Base-by-base conservation (phyloP, 164 flowering plant genomes). In the Litsea cubeba region DNA sequence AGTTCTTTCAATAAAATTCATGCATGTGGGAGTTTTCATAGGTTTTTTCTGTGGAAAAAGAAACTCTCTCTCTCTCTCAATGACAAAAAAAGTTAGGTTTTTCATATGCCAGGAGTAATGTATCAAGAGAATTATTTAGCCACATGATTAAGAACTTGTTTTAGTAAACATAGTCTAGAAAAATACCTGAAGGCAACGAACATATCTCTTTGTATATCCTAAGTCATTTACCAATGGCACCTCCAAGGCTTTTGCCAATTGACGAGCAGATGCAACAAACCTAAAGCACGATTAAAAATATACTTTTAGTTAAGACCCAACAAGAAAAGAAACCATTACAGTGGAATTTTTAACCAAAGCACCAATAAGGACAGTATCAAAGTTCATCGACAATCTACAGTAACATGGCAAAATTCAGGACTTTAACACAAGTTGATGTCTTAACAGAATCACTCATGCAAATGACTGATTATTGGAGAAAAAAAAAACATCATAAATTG, bases 151-250 rank as follows among this genome's bases (percentile, higher is more conserved):
- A 40, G 11, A 40, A 40, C 46, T 40, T 40, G 46, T 40, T 40
- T 40, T 40, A 40, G 2, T 40, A 40, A 40, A 40, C 46, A 40
- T 40, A 8, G 8, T 54, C 60, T 20, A 79, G 65, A 1, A 69
- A 57, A 74, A 40, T 83, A 96, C 99, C 99, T 96, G 99, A 71
- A 96, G 96, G 81, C 99, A 96, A 20, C 99, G 88, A 20, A 96
- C 96, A 71, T 96, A 96, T 96, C 99, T 84, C 84, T 96, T 96
- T n/a, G 99, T 96, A 79, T 96, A 96, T 68, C 99, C 99, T 75
- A 96, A 83, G 81, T 96, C 99, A 85, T 96, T 96, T 50, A 96
- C 99, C 74, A 94, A 79, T 22, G 99, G 99, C 70, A 92, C 98
- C 84, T 96, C 99, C 88, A 96, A 81, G n/a, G 98, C 89, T 82